Evolutionary conservation across 768 basidiomycete genomes (phyloP), one percentile per base, ranked within the genome.

Genomic region (Suillus alpinus): DNA sequence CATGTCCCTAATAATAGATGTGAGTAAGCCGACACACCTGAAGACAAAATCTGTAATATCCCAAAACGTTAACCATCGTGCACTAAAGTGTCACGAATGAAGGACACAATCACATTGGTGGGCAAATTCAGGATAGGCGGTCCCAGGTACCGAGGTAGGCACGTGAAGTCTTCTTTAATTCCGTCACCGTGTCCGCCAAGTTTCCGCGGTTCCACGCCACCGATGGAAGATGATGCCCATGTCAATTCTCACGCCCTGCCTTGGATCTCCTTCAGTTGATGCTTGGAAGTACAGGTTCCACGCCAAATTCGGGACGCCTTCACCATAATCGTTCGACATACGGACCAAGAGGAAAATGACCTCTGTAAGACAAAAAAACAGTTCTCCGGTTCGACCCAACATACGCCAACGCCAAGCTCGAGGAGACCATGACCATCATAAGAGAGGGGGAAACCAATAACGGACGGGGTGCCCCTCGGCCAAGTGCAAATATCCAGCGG

Each of bases 371-470:
- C 59, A 65, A 75, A 74, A 75, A 75, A 75, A 74, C 74, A 74
- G 74, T 49, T 70, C 69, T 70, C 67, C 72, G 66, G 73, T 62
- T 71, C 68, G 71, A 63, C 66, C 75, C 68, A 73, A 73, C 67
- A 76, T 59, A 76, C 72, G 73, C 65, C 71, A 72, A 73, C 65
- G 72, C 69, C 69, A 76, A 68, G 70, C 61, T 72, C 68, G 70
- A 75, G 71, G 71, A 68, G 73, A 75, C 74, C 74, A 79, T 78
- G 78, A 79, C 80, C 81, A 55, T 80, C 77, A 77, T 77, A 74
- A 77, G 77, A 79, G 78, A 76, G 69, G 78, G 77, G 76, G 76
- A 79, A 69, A 71, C 69, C 71, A 57, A 73, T 62, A 71, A 75
- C 63, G 72, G 71, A 74, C 64, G 52, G 53, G 63, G 63, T 58